Base-by-base conservation (phyloP, 345 rosid genomes). In the Isatis tinctoria region DNA sequence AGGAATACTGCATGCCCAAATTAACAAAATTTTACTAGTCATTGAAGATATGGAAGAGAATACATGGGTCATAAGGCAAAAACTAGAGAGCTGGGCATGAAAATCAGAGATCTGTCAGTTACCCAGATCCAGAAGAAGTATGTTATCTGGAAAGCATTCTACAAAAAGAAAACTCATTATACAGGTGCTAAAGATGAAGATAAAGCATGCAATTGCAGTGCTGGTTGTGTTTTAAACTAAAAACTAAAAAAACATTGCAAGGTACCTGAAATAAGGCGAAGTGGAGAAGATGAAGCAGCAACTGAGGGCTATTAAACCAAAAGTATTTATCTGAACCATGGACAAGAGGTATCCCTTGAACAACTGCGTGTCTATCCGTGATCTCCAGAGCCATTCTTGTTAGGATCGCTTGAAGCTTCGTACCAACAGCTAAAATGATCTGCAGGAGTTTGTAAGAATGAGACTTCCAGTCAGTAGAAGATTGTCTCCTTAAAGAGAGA, bases 51-150 rank as follows among this genome's bases (percentile, higher is more conserved):
- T 36, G 9, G 22, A 67, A 67, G 62, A 53, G 39, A 39, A 53
- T 6, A 53, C 36, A 22, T 51, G 8, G 8, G 33, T 18, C 13
- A 16, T 39, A 53, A 67, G 27, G 36, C 11, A 66, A 66, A 67
- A 67, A 67, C 60, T 66, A 49, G 2, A 8, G 48, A 24, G 33
- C 52, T 52, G 17, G 39, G 37, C 18, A 44, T 32, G 39, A 33
- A 53, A 28, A 13, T 30, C 39, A 37, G 58, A 18, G 57, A 65
- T 59, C 20, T 8, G 35, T 30, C 11, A 53, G 28, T 79, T 85
- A 90, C 97, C 98, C 82, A 89, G 53, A 91, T 83, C 98, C 97
- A 93, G 27, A 90, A 64, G 87, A 90, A 90, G 75, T 89, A 93
- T 14, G 97, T 93, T 74, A 93, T 87, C 83, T 90, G 96, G 82